Percentiles rank a stretch among this genome's conserved stretches.
Conservation (phyloP, 352 stramenopile genomes). For the Phytophthora citrophthora region DNA sequence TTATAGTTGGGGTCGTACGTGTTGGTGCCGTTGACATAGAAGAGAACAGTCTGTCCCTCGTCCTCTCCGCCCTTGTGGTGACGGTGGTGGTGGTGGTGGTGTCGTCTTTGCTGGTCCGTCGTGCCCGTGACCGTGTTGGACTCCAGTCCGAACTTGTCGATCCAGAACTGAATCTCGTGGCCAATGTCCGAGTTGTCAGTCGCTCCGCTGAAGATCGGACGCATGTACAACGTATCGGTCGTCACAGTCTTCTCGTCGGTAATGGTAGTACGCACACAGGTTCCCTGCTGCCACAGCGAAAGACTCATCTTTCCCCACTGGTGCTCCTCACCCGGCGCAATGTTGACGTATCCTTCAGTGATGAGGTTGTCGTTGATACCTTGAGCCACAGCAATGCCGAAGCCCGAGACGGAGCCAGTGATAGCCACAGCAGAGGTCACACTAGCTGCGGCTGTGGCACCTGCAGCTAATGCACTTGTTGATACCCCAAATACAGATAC, state of each 20-base stretch:
- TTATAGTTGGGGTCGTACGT: conserved; percentile 19
- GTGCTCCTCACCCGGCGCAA: conserved; percentile 38
- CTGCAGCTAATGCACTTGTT: conserved; percentile 27
- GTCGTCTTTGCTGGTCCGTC: conserved; percentile 14
- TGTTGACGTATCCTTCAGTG: conserved; percentile 39
- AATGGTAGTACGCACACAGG: conserved; percentile 48
- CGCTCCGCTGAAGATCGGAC: conserved; percentile 59
- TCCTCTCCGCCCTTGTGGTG: conserved; percentile 4
- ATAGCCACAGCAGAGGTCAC: conserved; percentile 24
- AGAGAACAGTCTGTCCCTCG: conserved; percentile 25
- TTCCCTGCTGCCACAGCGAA: conserved; percentile 59
- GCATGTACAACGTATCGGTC: conserved; percentile 55
- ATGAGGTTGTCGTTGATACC: conserved; percentile 44
- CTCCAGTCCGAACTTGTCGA: conserved; percentile 52
- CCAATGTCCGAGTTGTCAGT: conserved; percentile 49
- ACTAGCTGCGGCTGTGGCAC: conserved; percentile 16
- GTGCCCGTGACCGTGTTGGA: conserved; percentile 18
- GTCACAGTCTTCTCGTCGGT: conserved; percentile 44
- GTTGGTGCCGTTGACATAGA: conserved; percentile 45
- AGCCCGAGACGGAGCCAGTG: conserved; percentile 39
- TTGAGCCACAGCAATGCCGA: conserved; percentile 42
- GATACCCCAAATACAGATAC: conserved; percentile 44
- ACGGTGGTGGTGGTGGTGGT: conserved; percentile 14
- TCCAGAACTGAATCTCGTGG: conserved; percentile 57
- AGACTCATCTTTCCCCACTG: conserved; percentile 53